phyloP scores from a whole-genome alignment of 805 yeast genomes.

The Brettanomyces nanus region DNA sequence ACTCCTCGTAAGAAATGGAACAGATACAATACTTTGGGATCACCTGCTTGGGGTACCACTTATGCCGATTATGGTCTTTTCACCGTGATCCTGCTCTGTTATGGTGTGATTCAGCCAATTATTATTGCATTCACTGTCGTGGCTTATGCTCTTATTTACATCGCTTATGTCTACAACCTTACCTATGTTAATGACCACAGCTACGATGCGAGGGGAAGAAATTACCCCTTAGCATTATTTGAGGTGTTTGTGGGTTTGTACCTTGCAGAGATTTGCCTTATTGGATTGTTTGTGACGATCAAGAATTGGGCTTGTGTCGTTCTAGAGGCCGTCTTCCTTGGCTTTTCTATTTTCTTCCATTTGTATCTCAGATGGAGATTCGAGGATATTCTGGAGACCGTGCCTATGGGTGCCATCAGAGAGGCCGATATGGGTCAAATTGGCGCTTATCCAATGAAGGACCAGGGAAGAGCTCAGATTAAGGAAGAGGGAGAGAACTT shows the following conservation, averaged over 20 bases:
- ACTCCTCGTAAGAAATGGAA: slow-evolving; percentile 93
- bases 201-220: slow-evolving; percentile 63
- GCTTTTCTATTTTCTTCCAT: slow-evolving; percentile 52
- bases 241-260: slow-evolving; percentile 67
- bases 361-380: slow-evolving; percentile 50
- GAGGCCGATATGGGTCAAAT: slow-evolving; percentile 32
- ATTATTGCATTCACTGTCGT: slow-evolving; percentile 58
- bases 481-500: slow-evolving; percentile 26
- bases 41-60: slow-evolving; percentile 72
- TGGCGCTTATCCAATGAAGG: slow-evolving; percentile 47
- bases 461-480: slow-evolving; percentile 57
- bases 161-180: slow-evolving; percentile 56
- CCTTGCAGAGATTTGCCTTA: slow-evolving; percentile 59
- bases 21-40: slow-evolving; percentile 54
- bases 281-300: slow-evolving; percentile 67
- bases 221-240: slow-evolving; percentile 64
- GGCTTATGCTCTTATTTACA: slow-evolving; percentile 46
- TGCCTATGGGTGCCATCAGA: slow-evolving; percentile 58
- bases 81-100: slow-evolving; percentile 63
- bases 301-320: slow-evolving; percentile 76
- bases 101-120: slow-evolving; percentile 73
- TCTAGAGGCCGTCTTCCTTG: slow-evolving; percentile 53
- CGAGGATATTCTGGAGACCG: slow-evolving; percentile 55
- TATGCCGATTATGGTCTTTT: slow-evolving; percentile 75
- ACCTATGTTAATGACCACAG: slow-evolving; percentile 54